Base-by-base conservation (phyloP, 805 yeast species). In the Monosporozyma aerobia region DNA sequence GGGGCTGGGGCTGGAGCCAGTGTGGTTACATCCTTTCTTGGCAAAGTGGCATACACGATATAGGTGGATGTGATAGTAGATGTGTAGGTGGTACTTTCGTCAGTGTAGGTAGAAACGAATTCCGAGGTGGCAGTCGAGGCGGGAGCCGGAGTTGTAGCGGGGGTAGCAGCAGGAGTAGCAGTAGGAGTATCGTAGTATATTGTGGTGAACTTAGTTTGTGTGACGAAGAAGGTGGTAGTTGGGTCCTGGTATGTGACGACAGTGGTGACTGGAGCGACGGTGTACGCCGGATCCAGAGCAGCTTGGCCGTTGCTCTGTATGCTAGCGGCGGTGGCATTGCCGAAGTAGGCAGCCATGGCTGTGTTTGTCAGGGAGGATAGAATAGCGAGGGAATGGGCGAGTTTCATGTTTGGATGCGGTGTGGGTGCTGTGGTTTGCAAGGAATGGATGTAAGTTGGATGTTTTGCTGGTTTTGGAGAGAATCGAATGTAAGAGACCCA, bases 51-150 rank as follows among this genome's bases (percentile, higher is more conserved):
- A 46, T 50, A 51, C 32, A 58, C 49, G 25, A 29, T 3, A n/a
- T n/a, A 8, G n/a, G 61, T 58, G 40, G 59, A 53, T 7, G 65
- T 61, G 44, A 60, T 47, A 32, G 63, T 60, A 8, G 65, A 59
- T 39, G 61, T 57, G 49, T 48, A 55, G 33, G 53, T 35, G 16
- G 51, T 52, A 16, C 29, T 19, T 25, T 11, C 46, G 14, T 25
- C 46, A 11, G 46, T 13, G 27, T 44, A 25, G 14, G 32, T 45
- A 5, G 39, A 16, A 13, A n/a, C 25, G 14, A 29, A 11, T 45
- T 45, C 48, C 16, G 16, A 9, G 37, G 51, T 39, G 39, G 39
- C 48, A 16, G 46, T 30, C 10, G 50, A 8, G 25, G 29, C 46
- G 19, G 48, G 9, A n/a, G 53, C 29, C n/a, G 32, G n/a, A 32